A percentile compares a stretch with the other conserved stretches of the same genome.
Conservation (phyloP, 116 monocot genomes). For the Papilionanthe hybrid region DNA sequence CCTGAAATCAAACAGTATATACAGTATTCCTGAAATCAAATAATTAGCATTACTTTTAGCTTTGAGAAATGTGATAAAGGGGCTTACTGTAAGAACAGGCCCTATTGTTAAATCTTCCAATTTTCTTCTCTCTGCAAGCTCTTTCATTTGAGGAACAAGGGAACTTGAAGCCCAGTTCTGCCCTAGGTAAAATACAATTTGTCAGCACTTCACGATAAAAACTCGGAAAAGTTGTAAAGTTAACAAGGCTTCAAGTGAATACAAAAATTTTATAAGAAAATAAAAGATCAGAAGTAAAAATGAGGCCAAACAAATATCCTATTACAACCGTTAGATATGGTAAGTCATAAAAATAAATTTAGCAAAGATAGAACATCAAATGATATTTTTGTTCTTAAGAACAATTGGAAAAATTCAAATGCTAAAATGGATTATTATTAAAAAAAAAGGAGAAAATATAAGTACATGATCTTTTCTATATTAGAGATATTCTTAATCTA, state of each 20-base stretch:
- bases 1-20: background rate
- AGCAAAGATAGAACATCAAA: background rate
- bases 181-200: constrained; percentile 8
- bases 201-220: background rate
- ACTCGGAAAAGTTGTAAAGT: background rate
- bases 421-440: background rate
- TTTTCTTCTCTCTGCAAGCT: constrained; percentile 82
- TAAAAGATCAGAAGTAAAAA: background rate
- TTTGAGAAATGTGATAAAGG: background rate
- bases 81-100: constrained; percentile 93
- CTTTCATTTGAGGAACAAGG: constrained; percentile 65
- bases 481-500: too few species aligned
- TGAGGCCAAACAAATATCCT: background rate
- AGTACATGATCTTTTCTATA: background rate
- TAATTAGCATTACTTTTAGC: background rate
- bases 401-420: background rate
- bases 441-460: background rate
- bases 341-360: background rate
- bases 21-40: background rate
- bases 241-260: background rate
- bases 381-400: background rate
- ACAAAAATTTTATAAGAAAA: background rate
- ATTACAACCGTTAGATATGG: background rate
- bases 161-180: constrained; percentile 84
- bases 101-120: constrained; percentile 96